phyloP scores from a whole-genome alignment of 2,329 filamentous ascomycete species.

The Colletotrichum sp. region DNA sequence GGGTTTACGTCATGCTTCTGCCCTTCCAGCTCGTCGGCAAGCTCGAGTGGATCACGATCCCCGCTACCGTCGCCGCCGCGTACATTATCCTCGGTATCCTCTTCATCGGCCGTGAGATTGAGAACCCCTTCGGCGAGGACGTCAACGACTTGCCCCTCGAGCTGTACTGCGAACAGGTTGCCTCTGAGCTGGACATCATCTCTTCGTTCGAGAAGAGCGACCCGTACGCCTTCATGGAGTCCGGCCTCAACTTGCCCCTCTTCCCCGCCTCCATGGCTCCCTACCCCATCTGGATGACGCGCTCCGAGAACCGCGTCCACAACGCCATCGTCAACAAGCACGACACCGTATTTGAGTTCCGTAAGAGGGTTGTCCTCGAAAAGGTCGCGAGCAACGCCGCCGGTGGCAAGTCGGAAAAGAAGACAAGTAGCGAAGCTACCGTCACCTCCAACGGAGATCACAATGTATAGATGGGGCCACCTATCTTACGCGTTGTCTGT shows the following conservation, averaged over 20 bases:
- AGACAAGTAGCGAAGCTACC: conserved; percentile 12
- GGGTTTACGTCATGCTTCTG: conserved; percentile 80
- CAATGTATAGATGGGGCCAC: background rate
- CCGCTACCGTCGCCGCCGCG: conserved; percentile 72
- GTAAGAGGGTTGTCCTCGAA: conserved; percentile 20
- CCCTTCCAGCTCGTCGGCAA: conserved; percentile 77
- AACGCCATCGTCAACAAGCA: conserved; percentile 46
- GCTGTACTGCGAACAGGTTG: conserved; percentile 76
- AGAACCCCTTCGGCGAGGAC: conserved; percentile 84
- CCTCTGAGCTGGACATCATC: conserved; percentile 76
- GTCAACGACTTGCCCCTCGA: conserved; percentile 84
- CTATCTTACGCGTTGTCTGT: background rate
- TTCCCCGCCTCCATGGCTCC: conserved; percentile 56
- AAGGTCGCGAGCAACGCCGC: conserved; percentile 3
- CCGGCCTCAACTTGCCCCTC: conserved; percentile 53
- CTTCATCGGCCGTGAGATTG: conserved; percentile 79
- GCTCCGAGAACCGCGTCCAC: conserved; percentile 43
- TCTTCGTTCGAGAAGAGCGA: conserved; percentile 38
- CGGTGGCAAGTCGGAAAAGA: background rate
- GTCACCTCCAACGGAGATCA: conserved; percentile 13
- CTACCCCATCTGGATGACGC: conserved; percentile 41
- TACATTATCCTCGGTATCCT: conserved; percentile 84
- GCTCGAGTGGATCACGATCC: conserved; percentile 78
- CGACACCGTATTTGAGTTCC: conserved; percentile 20
- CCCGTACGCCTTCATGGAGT: conserved; percentile 40